Evolutionary conservation across 1,284 basidiomycete genomes (phyloP), one percentile per base, ranked within the genome.

Genomic region (Cryptococcus neoformans): DNA sequence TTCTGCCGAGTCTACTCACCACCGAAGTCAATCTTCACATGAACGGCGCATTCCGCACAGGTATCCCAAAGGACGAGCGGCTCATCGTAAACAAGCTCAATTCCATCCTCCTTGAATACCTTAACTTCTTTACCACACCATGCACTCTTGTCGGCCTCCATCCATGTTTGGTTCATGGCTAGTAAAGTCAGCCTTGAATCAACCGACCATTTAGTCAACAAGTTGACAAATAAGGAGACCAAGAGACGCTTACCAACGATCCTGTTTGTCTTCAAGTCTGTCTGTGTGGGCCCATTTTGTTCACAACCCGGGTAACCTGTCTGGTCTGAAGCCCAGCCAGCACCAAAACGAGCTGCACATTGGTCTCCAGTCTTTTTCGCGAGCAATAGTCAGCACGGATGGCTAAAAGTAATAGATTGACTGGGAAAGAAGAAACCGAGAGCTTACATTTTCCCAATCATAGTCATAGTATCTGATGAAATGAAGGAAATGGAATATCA

Each of bases 61-160:
- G 52, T 60, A 56, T 65, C 66, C 34, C 51, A 63, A n/a, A 66
- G 51, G n/a, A 68, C 56, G 40, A 66, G 57, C 6, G 66, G 62
- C 54, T 63, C 63, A 47, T 59, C 54, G n/a, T 48, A 53, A 10
- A 41, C 46, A 16, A 55, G 35, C 14, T 55, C 41, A n/a, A 11
- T 34, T 21, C 44, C 58, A 37, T 53, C 44, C 12, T 41, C 39
- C 11, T 47, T 45, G 44, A 48, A 51, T 5, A 59, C 38, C 41
- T 52, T 52, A 8, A 56, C 55, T 52, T 57, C 54, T 56, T 55
- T 55, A n/a, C 58, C 58, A 42, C 58, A 59, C 58, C 58, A 59
- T 8, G 54, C 54, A 11, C 17, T 44, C 41, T 42, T 52, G 38
- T 56, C 54, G 9, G 12, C 42, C 16, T 56, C 42, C 36, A 59